Evolutionary conservation across 768 basidiomycete genomes (phyloP).

Genomic region (Tephrocybe sp.): DNA sequence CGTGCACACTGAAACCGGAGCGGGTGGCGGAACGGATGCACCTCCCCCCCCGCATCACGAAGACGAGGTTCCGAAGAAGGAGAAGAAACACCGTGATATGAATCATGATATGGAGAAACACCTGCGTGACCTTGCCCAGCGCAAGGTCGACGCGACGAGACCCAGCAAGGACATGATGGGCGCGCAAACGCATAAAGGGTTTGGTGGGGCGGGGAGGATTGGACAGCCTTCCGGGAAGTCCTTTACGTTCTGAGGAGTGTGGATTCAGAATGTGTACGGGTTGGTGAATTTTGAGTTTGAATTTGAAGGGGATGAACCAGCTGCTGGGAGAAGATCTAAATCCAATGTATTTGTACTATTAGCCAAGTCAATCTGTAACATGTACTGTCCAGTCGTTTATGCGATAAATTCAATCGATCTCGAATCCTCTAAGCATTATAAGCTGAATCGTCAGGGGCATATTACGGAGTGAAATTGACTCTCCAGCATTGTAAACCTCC

Average conservation of each 20-base stretch:
- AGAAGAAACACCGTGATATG: constrained; percentile 47
- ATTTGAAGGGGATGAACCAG: not conserved
- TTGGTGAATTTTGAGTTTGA: too few species aligned
- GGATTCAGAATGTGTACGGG: not conserved
- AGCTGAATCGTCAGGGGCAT: too few species aligned
- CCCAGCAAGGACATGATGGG: constrained; percentile 43
- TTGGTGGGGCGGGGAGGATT: constrained; percentile 49
- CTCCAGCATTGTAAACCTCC: too few species aligned
- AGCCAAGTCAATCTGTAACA: too few species aligned
- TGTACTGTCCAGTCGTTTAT: too few species aligned
- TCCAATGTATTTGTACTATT: too few species aligned
- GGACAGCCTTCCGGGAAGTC: constrained; percentile 53
- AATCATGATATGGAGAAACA: constrained; percentile 40
- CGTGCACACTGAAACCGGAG: constrained; percentile 27
- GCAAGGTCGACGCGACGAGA: constrained; percentile 44
- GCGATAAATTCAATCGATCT: too few species aligned
- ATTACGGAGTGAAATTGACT: too few species aligned
- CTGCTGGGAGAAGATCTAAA: not conserved
- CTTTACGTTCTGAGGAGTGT: constrained; percentile 25
- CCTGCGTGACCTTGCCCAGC: constrained; percentile 40
- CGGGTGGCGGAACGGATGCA: constrained; percentile 25
- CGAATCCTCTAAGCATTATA: too few species aligned
- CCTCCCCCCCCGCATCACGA: constrained; percentile 34
- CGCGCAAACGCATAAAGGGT: constrained; percentile 30
- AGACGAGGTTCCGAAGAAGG: constrained; percentile 44